These are phyloP conservation scores for Hansenula lynferdii DNA, from an alignment of 1,139 yeast genomes.

Conservation along the genomic window DNA sequence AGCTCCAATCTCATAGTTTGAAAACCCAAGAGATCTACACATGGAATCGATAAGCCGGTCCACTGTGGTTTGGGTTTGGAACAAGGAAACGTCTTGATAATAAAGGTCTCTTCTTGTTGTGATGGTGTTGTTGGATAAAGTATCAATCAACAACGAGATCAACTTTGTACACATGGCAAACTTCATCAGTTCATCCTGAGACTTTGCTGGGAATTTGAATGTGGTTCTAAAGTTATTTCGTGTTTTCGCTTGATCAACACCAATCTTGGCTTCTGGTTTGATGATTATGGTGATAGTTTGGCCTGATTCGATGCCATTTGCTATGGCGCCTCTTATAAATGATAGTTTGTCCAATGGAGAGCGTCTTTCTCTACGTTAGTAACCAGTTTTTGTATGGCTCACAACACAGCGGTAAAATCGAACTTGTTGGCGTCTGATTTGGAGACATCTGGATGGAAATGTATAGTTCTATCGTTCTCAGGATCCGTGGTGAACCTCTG, in stretches of 20 bases:
- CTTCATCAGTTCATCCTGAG: background rate
- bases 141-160: constrained; percentile 15
- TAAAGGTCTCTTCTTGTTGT: constrained; percentile 61
- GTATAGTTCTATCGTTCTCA: background rate
- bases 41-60: constrained; percentile 36
- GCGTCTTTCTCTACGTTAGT: background rate
- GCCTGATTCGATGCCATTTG: background rate
- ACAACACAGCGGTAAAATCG: background rate
- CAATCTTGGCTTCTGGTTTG: background rate
- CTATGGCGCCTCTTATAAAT: background rate
- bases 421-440: background rate
- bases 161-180: constrained; percentile 6
- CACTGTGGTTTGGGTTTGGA: constrained; percentile 42
- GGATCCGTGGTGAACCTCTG: background rate
- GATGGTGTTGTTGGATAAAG: constrained; percentile 17
- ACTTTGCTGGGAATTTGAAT: background rate
- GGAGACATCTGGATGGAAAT: constrained; percentile 2
- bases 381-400: background rate
- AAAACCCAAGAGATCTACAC: constrained; percentile 23
- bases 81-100: constrained; percentile 58
- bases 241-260: background rate
- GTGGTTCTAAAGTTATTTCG: background rate
- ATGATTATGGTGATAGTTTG: background rate
- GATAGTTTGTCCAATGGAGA: constrained; percentile 1
- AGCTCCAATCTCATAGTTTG: constrained; percentile 36